A percentile compares a stretch with the other conserved stretches of the same genome.
Conservation (phyloP, 2,329 filamentous ascomycete species). For the Tolypocladium paradoxum region DNA sequence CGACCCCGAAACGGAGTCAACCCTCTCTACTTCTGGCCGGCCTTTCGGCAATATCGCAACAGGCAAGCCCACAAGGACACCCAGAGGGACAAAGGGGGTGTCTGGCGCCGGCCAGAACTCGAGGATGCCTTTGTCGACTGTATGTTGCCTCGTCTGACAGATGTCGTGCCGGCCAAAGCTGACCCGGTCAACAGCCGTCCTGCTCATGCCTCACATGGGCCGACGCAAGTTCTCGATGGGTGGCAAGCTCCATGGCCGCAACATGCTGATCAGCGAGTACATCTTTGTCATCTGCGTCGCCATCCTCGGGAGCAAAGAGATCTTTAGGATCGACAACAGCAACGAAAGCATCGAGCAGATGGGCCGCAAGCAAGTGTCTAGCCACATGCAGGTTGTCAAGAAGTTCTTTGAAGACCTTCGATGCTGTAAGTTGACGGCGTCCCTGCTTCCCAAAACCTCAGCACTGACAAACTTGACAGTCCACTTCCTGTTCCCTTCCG, state of each 20-base stretch:
- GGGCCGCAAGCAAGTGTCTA: conserved; percentile 56
- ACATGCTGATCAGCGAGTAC: conserved; percentile 61
- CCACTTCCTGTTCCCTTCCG: conserved; percentile 49
- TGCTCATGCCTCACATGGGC: conserved; percentile 56
- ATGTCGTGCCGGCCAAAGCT: conserved; percentile 5
- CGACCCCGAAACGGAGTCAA: conserved; percentile 33
- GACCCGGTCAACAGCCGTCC: conserved; percentile 36
- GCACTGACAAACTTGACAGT: conserved; percentile 22
- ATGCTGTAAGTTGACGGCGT: conserved; percentile 41
- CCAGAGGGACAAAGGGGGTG: conserved; percentile 50
- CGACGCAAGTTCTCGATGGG: conserved; percentile 56
- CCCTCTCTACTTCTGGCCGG: conserved; percentile 50
- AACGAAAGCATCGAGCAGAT: conserved; percentile 34
- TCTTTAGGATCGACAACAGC: conserved; percentile 31
- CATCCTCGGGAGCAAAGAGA: conserved; percentile 29
- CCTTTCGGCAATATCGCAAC: conserved; percentile 55
- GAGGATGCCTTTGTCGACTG: conserved; percentile 59
- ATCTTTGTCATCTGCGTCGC: conserved; percentile 36
- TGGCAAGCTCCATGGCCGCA: conserved; percentile 53
- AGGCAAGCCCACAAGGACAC: conserved; percentile 54
- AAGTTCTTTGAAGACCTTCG: conserved; percentile 52
- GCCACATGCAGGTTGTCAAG: conserved; percentile 61
- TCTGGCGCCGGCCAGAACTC: conserved; percentile 37
- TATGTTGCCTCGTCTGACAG: conserved; percentile 22
- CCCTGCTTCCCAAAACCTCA: neutral